Base-by-base conservation (phyloP, 2,329 filamentous ascomycete genomes). In the Colletotrichum camelliae region DNA sequence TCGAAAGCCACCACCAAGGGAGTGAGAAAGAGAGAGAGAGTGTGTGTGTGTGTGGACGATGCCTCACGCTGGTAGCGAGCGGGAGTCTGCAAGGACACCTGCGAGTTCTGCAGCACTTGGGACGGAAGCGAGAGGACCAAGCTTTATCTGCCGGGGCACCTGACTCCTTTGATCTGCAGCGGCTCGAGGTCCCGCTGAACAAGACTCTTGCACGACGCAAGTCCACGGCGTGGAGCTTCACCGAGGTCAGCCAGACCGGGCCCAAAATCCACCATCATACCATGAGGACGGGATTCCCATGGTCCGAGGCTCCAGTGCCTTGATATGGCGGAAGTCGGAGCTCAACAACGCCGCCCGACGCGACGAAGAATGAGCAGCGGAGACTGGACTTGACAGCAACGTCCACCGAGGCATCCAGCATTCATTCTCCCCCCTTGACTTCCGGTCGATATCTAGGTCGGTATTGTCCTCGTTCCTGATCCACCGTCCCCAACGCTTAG, bases 121-220 rank as follows among this genome's bases (percentile, higher is more conserved):
- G 52, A 35, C n/a, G 31, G 18, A 21, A 35, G 24, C 61, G 52
- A 72, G 24, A 24, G 24, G 37, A 24, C 39, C 72, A 55, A 58
- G 37, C 60, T 61, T 74, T 48, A 33, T 69, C 29, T 71, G 67
- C 60, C 39, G 60, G 48, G 61, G 55, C 15, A 27, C 9, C 60
- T 37, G 48, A n/a, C 60, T 60, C 27, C 67, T 60, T 66, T 66
- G 72, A 67, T 66, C 61, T 67, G 37, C 68, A 60, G 48, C 27
- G 27, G 10, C 35, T 52, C 33, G 12, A 55, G 39, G 39, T 31
- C 68, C 72, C 72, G 72, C 72, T 72, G 61, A 75, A 75, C 72
- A 75, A 75, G 72, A 75, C 67, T 72, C 18, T 67, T 52, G 37
- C 37, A 57, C 27, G 35, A 37, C 69, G 67, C 66, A 37, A 24